These are phyloP conservation scores for Phascolomyces articulosus DNA, from an alignment of 371 early-diverging fungal species.

Conservation along the genomic window DNA sequence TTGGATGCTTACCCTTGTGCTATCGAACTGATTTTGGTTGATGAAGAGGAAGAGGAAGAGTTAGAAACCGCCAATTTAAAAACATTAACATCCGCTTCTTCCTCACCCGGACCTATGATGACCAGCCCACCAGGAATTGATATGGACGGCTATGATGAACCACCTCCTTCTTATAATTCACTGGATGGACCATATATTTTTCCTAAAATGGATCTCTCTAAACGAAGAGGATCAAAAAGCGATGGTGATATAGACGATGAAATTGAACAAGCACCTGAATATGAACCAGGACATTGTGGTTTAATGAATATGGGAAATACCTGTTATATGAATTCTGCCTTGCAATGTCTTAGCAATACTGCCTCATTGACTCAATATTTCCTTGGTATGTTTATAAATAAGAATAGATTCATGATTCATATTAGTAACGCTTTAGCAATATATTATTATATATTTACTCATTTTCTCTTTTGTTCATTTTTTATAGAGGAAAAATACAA, in stretches of 20 bases:
- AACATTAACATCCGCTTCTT: not conserved
- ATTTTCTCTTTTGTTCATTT: not conserved
- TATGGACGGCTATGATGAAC: not conserved
- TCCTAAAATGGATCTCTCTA: no score
- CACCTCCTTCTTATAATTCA: not conserved
- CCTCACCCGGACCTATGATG: not conserved
- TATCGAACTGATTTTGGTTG: not conserved
- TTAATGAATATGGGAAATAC: constrained; percentile 85
- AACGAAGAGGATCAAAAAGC: no score
- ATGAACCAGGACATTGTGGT: constrained; percentile 57
- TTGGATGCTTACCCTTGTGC: not conserved
- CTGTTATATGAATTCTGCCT: constrained; percentile 86
- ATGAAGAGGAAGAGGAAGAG: not conserved
- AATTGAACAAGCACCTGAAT: not conserved
- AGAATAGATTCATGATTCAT: not conserved
- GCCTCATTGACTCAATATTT: constrained; percentile 66
- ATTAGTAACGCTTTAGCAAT: no score
- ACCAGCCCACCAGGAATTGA: not conserved
- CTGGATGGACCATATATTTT: not conserved
- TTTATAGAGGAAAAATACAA: constrained; percentile 38
- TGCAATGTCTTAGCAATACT: constrained; percentile 81
- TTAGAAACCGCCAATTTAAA: not conserved
- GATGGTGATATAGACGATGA: not conserved
- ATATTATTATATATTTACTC: not conserved
- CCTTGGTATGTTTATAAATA: constrained; percentile 26